Conservation (phyloP, 148 eudicot genomes). For the Silene conica region DNA sequence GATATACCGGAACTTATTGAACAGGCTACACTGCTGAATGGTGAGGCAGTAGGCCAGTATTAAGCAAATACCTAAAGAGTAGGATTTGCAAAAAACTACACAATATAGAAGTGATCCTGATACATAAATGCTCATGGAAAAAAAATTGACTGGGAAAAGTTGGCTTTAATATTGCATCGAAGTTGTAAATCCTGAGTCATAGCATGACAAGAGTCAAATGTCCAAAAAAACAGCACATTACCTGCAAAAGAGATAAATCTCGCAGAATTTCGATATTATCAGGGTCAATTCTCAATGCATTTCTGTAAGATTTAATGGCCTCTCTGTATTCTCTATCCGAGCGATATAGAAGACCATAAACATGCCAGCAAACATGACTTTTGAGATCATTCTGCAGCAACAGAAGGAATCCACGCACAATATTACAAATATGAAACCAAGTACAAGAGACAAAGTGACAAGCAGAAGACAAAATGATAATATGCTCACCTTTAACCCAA, state of each 20-base stretch:
- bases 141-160: not conserved
- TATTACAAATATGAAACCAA: not conserved
- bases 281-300: slow-evolving; percentile 93
- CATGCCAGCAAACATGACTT: slow-evolving; percentile 99
- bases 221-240: slow-evolving; percentile 19
- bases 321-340: slow-evolving; percentile 98
- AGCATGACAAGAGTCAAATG: not conserved
- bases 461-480: not conserved
- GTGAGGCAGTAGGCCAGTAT: not conserved
- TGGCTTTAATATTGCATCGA: not conserved
- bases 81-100: not conserved
- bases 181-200: not conserved
- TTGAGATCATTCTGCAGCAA: slow-evolving; percentile 85
- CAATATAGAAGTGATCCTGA: not conserved
- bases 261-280: slow-evolving; percentile 96
- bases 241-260: slow-evolving; percentile 95
- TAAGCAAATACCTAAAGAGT: not conserved
- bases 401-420: slow-evolving; percentile 7
- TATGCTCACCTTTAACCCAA: slow-evolving; percentile 77
- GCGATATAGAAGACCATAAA: slow-evolving; percentile 94
- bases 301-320: slow-evolving; percentile 94
- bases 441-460: slow-evolving; percentile 15
- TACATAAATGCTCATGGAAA: not conserved
- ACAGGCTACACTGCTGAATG: not conserved
- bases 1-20: not conserved